These are phyloP conservation scores for Nitzschia sp. DNA, from an alignment of 108 stramenopile genomes.

Conservation along the genomic window DNA sequence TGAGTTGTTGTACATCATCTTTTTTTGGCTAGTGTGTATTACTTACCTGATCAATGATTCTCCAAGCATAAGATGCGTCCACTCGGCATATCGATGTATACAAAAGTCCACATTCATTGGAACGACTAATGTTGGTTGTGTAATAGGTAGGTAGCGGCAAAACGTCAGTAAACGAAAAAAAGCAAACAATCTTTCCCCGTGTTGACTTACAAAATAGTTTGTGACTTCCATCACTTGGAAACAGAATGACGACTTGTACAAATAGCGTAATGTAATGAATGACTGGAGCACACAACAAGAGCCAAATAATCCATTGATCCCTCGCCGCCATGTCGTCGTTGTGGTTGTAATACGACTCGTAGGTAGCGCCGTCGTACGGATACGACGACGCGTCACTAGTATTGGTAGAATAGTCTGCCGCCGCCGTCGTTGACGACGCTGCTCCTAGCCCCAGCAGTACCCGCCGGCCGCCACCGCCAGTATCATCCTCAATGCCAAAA, in stretches of 20 bases:
- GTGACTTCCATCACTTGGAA: constrained; percentile 38
- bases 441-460: neutral
- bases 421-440: neutral
- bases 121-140: neutral
- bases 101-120: constrained; percentile 60
- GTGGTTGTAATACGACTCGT: no score
- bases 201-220: constrained; percentile 39
- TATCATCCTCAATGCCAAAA: neutral
- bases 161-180: no score
- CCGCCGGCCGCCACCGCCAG: neutral
- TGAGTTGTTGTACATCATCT: no score
- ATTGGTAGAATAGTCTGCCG: neutral
- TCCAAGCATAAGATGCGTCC: constrained; percentile 78
- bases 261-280: neutral
- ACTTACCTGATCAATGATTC: constrained; percentile 64
- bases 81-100: constrained; percentile 78
- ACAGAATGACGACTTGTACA: constrained; percentile 15
- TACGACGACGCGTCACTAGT: neutral
- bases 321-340: neutral
- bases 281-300: constrained; percentile 1
- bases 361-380: no score
- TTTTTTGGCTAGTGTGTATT: no score
- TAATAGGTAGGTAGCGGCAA: neutral
- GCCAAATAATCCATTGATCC: constrained; percentile 10
- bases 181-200: no score